These are phyloP conservation scores for Verticillium zaregamsianum DNA, from an alignment of 2,329 filamentous ascomycete species.

Conservation along the genomic window DNA sequence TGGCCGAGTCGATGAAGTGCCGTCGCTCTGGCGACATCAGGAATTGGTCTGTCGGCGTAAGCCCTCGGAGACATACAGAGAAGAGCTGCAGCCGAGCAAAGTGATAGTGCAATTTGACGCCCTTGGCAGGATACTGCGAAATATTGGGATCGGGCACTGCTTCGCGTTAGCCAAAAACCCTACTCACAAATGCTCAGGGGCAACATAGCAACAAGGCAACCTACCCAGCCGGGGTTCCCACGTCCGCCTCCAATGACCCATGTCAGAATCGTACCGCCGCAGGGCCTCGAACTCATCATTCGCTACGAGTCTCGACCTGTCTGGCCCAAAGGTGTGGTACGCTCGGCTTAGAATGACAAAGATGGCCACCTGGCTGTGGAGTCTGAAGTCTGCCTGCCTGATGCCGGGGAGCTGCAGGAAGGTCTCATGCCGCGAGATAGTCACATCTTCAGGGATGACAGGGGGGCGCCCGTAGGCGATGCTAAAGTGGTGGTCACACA, in stretches of 20 bases:
- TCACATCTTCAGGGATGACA: slow-evolving; percentile 18
- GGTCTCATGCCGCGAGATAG: slow-evolving; percentile 17
- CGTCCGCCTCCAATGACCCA: slow-evolving; percentile 4
- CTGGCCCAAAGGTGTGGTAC: slow-evolving; percentile 7
- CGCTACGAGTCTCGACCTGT: slow-evolving; percentile 5
- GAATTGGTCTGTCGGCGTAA: slow-evolving; percentile 30
- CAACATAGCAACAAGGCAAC: not conserved
- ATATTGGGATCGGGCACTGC: slow-evolving; percentile 40
- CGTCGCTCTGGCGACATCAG: slow-evolving; percentile 38
- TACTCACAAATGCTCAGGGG: not conserved
- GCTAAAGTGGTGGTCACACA: slow-evolving; percentile 27
- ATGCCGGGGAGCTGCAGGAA: slow-evolving; percentile 21
- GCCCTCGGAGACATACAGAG: slow-evolving; percentile 9
- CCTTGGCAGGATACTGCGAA: slow-evolving; percentile 22
- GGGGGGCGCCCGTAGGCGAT: slow-evolving; percentile 25
- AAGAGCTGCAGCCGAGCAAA: slow-evolving; percentile 11
- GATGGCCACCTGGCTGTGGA: slow-evolving; percentile 15
- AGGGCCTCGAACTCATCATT: slow-evolving; percentile 9
- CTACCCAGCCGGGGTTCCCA: slow-evolving; percentile 20
- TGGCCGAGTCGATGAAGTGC: slow-evolving; percentile 38
- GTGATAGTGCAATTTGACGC: slow-evolving; percentile 10
- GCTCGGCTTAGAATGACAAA: slow-evolving; percentile 9
- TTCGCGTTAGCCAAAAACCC: slow-evolving; percentile 10
- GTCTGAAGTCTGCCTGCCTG: slow-evolving; percentile 13
- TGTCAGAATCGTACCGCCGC: slow-evolving; percentile 8